Base-by-base conservation (phyloP, 225 moss, liverwort and hornwort species). In the Anthoceros angustus region DNA sequence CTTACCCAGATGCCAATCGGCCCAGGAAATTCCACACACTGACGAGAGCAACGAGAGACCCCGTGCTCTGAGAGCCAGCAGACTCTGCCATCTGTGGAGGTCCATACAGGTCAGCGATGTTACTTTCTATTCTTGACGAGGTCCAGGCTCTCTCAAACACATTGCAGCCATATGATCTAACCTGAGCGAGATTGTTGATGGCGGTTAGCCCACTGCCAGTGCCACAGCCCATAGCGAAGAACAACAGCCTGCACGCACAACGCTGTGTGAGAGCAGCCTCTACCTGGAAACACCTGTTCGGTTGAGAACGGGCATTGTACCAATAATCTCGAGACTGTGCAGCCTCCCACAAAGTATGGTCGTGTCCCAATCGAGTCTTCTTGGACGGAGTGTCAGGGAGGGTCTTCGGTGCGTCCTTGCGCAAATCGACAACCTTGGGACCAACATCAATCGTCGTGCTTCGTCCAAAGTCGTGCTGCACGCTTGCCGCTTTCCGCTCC, bases 1-100 rank as follows among this genome's bases (percentile, higher is more conserved):
- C 84, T 64, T 84, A 93, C 93, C 93, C 93, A 73, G 93, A 77
- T 45, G 74, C 93, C 82, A 93, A 87, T 63, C 93, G 85, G 72
- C 93, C 93, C 74, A 93, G 66, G 63, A 93, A 93, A 79, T 93
- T 93, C 93, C 93, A 93, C 62, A 93, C 87, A 73, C 93, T 93
- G 63, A 93, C 93, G 38, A 93, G 74, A 48, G 93, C 93, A 69
- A 93, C 90, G 77, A 93, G 89, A 12, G 93, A 84, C 75, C 93
- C 93, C 71, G 89, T 80, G 75, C 93, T 93, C 71, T 80, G 78
- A 55, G 93, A 93, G 49, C 93, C 93, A 41, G 89, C 77, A 62
- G 93, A 89, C 74, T 93, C 93, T 64, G 93, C 93, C 89, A 93
- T 93, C 93, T 93, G 80, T 74, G n/a, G 15, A 15, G 14, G 55